Evolutionary conservation across 257 asterid species (phyloP).

Genomic region (Thymus quinquecostatus): DNA sequence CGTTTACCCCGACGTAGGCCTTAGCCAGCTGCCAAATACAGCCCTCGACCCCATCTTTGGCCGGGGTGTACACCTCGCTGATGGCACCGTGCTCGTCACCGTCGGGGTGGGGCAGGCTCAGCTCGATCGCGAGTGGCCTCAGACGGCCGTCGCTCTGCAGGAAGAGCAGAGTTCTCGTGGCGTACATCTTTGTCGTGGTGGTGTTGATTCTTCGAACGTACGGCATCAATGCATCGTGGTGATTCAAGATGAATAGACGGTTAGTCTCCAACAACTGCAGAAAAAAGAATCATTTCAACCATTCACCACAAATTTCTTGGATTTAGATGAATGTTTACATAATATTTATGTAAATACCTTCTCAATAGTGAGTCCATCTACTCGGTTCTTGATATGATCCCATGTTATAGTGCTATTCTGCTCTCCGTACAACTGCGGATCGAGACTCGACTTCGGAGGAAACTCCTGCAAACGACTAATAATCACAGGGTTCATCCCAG

Average conservation of each 20-base stretch:
- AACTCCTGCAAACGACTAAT: slow-evolving; percentile 63
- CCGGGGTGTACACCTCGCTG: slow-evolving; percentile 54
- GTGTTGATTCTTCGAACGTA: slow-evolving; percentile 55
- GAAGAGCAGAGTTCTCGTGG: slow-evolving; percentile 59
- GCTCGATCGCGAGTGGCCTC: slow-evolving; percentile 57
- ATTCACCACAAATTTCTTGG: neutral
- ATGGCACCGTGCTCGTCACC: slow-evolving; percentile 48
- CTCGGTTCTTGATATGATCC: slow-evolving; percentile 40
- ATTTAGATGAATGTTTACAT: too few species aligned
- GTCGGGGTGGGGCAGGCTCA: slow-evolving; percentile 55
- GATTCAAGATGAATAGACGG: slow-evolving; percentile 50
- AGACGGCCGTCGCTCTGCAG: slow-evolving; percentile 46
- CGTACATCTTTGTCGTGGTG: slow-evolving; percentile 53
- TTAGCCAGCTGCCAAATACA: slow-evolving; percentile 59
- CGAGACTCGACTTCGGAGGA: slow-evolving; percentile 58
- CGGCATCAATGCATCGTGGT: slow-evolving; percentile 64
- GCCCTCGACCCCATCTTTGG: slow-evolving; percentile 40
- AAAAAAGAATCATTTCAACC: neutral
- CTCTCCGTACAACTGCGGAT: slow-evolving; percentile 46
- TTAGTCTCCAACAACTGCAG: slow-evolving; percentile 46
- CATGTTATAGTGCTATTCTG: slow-evolving; percentile 46
- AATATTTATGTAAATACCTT: slow-evolving; percentile 33
- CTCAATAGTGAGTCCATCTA: slow-evolving; percentile 51
- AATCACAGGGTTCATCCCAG: slow-evolving; percentile 65
- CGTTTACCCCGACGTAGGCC: slow-evolving; percentile 57